Evolutionary conservation across 352 stramenopile species (phyloP).

Genomic region (Globisporangium lucens): DNA sequence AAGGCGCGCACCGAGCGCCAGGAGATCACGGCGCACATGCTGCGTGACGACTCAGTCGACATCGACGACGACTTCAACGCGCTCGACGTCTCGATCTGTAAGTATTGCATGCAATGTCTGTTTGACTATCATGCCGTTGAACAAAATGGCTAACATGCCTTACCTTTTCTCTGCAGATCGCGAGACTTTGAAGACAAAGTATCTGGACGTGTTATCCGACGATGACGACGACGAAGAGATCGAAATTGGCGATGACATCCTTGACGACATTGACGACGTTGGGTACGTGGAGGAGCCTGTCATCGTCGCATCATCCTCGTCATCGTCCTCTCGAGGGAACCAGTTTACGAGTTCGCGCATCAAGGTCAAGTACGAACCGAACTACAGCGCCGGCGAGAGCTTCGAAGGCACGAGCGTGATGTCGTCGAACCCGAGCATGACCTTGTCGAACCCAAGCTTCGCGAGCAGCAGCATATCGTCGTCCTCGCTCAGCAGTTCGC

Average conservation of each 20-base stretch:
- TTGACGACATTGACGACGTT: conserved; percentile 18
- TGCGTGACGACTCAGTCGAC: conserved; percentile 12
- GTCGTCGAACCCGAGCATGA: conserved; percentile 13
- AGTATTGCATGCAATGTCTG: neutral
- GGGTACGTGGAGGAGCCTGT: conserved; percentile 12
- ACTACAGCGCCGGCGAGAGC: conserved; percentile 15
- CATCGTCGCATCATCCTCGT: neutral
- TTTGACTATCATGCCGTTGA: neutral
- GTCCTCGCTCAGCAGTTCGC: conserved; percentile 6
- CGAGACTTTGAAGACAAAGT: conserved; percentile 19
- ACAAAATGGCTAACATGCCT: neutral
- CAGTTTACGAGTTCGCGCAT: conserved; percentile 7
- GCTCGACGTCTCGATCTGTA: conserved; percentile 19
- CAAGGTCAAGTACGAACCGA: conserved; percentile 12
- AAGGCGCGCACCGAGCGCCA: conserved; percentile 24
- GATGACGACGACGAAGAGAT: conserved; percentile 15
- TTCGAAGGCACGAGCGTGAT: conserved; percentile 19
- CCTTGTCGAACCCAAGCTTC: conserved; percentile 15
- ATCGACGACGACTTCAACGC: conserved; percentile 13
- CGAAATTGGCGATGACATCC: conserved; percentile 1
- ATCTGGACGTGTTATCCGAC: conserved; percentile 27
- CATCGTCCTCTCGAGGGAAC: neutral
- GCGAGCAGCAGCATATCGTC: conserved; percentile 13
- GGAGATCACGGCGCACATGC: conserved; percentile 13
- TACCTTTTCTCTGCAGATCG: conserved; percentile 1